These are phyloP conservation scores for Naganishia kalamii DNA, from an alignment of 768 basidiomycete species.

Conservation along the genomic window DNA sequence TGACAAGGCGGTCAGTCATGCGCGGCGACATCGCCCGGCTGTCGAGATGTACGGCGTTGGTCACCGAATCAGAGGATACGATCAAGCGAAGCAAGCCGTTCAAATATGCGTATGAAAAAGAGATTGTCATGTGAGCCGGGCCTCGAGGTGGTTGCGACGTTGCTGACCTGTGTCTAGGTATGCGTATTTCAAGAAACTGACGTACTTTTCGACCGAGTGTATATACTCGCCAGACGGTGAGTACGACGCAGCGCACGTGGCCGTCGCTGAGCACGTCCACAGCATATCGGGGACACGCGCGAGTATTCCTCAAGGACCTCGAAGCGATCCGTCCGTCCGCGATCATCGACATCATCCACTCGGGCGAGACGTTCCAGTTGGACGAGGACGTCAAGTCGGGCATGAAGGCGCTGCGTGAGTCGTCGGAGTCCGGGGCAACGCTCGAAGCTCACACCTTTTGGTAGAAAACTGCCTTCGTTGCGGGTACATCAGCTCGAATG, in stretches of 20 bases:
- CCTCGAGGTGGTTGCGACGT: conserved; percentile 21
- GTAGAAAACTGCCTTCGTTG: conserved; percentile 85
- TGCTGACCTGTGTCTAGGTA: conserved; percentile 57
- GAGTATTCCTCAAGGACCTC: conserved; percentile 87
- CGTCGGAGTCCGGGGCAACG: neutral
- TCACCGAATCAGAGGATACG: conserved; percentile 91
- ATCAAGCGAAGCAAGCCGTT: conserved; percentile 98
- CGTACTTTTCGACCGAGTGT: conserved; percentile 98
- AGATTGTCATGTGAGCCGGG: conserved; percentile 88
- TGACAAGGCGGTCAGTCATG: conserved; percentile 61
- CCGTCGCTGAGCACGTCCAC: neutral
- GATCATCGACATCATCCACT: conserved; percentile 96
- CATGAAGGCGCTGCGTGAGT: conserved; percentile 77
- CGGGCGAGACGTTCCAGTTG: conserved; percentile 84
- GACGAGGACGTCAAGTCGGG: conserved; percentile 74
- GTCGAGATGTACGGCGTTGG: conserved; percentile 86
- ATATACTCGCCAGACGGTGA: conserved; percentile 85
- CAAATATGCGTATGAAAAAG: conserved; percentile 98
- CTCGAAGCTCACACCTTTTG: neutral
- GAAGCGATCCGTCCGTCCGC: conserved; percentile 90
- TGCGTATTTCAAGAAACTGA: conserved; percentile 97
- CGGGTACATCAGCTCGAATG: conserved; percentile 92
- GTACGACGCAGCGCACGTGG: conserved; percentile 7
- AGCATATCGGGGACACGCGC: conserved; percentile 93
- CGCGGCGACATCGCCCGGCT: conserved; percentile 93